Evolutionary conservation across 176 grass and related monocot species (phyloP).

Genomic region (Pontederia paniculata): DNA sequence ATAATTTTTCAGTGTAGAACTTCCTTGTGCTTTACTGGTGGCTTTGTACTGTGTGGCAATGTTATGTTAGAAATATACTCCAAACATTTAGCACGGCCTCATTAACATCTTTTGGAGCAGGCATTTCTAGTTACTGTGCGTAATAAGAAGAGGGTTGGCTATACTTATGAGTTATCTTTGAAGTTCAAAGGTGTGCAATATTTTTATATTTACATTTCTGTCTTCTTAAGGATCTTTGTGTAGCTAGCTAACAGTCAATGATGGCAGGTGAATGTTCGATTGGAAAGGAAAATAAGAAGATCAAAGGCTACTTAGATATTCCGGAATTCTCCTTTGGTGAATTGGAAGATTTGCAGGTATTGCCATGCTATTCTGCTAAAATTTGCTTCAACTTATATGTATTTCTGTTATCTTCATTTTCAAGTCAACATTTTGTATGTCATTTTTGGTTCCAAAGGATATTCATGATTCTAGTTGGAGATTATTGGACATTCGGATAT

Average conservation of each 20-base stretch:
- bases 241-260: neutral
- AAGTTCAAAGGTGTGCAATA: slow-evolving; percentile 50
- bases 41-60: too few relatives aligned
- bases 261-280: slow-evolving; percentile 69
- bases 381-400: neutral
- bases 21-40: too few relatives aligned
- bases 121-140: slow-evolving; percentile 70
- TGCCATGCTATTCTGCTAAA: neutral
- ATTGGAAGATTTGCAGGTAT: slow-evolving; percentile 85
- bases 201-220: neutral
- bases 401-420: neutral
- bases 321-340: slow-evolving; percentile 92
- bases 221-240: neutral
- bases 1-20: too few relatives aligned
- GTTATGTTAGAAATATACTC: neutral
- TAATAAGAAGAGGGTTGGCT: slow-evolving; percentile 88
- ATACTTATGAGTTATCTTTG: slow-evolving; percentile 77
- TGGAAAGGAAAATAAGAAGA: slow-evolving; percentile 55
- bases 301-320: slow-evolving; percentile 74
- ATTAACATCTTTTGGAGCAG: slow-evolving; percentile 24
- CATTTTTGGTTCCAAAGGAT: too few relatives aligned
- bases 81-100: neutral
- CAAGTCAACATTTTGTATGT: too few relatives aligned
- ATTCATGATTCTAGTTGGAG: too few relatives aligned
- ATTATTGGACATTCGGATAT: too few relatives aligned